Evolutionary conservation across 2,329 filamentous ascomycete genomes (phyloP).

Genomic region (Xylaria multiplex): DNA sequence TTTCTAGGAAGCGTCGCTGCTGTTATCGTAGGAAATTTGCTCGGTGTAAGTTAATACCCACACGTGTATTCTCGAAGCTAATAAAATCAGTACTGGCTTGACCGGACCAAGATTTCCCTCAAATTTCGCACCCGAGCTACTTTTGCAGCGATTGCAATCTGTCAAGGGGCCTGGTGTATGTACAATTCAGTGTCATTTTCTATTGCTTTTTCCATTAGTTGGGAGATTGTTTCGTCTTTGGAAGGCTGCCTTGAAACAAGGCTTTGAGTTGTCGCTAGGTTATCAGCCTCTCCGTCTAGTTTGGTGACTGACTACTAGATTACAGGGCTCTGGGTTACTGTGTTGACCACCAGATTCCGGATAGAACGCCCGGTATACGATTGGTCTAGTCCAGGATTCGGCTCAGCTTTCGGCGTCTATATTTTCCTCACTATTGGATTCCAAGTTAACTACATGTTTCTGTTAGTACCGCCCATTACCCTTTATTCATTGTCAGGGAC

Average conservation of each 20-base stretch:
- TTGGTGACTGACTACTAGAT: constrained; percentile 15
- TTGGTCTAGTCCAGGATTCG: constrained; percentile 72
- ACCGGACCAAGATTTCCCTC: constrained; percentile 64
- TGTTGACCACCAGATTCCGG: constrained; percentile 70
- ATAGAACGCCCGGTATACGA: constrained; percentile 69
- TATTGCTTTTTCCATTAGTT: constrained; percentile 9
- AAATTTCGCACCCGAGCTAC: constrained; percentile 63
- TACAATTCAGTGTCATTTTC: constrained; percentile 15
- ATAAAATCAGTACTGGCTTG: constrained; percentile 59
- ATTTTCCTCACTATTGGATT: constrained; percentile 74
- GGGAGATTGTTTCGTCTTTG: constrained; percentile 11
- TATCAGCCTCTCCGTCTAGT: constrained; percentile 14
- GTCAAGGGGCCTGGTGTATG: constrained; percentile 72
- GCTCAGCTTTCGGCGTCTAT: constrained; percentile 72
- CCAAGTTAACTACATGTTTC: constrained; percentile 77
- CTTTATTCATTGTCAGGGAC: constrained; percentile 9
- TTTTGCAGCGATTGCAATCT: constrained; percentile 63
- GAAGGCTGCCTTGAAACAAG: constrained; percentile 16
- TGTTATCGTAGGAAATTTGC: constrained; percentile 70
- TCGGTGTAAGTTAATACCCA: constrained; percentile 60
- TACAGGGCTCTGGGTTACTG: constrained; percentile 71
- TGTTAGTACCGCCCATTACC: constrained; percentile 56
- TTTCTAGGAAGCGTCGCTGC: constrained; percentile 76
- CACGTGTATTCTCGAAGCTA: constrained; percentile 20
- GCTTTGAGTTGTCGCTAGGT: constrained; percentile 17